phyloP scores from a whole-genome alignment of 2,329 filamentous ascomycete genomes.

The Coleophoma crateriformis region DNA sequence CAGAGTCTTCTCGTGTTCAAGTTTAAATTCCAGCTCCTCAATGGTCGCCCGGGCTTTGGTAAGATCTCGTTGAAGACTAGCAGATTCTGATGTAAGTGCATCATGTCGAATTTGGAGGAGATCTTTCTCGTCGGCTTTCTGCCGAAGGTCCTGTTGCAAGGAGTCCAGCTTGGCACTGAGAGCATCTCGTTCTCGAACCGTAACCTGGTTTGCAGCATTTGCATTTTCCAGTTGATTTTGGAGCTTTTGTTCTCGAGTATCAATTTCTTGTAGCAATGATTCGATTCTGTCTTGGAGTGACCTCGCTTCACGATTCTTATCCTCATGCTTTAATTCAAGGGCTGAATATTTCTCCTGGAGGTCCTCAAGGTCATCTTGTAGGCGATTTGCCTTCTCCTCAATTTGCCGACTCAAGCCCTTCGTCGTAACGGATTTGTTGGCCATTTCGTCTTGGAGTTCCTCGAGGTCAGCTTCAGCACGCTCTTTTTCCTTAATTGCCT shows the following conservation, averaged over 20 bases:
- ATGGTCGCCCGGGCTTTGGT: conserved; percentile 35
- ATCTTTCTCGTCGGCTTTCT: conserved; percentile 60
- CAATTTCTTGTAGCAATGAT: conserved; percentile 20
- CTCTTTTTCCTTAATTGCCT: conserved; percentile 48
- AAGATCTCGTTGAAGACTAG: conserved; percentile 61
- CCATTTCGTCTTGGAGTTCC: conserved; percentile 70
- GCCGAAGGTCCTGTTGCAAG: conserved; percentile 52
- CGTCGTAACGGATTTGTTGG: conserved; percentile 71
- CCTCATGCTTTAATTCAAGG: conserved; percentile 36
- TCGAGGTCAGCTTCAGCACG: conserved; percentile 54
- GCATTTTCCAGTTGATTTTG: conserved; percentile 36
- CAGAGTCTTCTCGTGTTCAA: conserved; percentile 35
- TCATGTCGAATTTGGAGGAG: conserved; percentile 65
- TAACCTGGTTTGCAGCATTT: conserved; percentile 32
- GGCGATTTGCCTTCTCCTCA: conserved; percentile 61
- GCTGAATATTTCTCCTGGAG: conserved; percentile 37
- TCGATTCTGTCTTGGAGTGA: conserved; percentile 37
- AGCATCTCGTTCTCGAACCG: conserved; percentile 11
- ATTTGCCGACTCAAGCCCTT: conserved; percentile 71
- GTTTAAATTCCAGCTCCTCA: conserved; percentile 39
- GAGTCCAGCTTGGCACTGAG: conserved; percentile 47
- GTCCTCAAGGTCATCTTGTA: conserved; percentile 61
- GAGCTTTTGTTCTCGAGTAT: conserved; percentile 21
- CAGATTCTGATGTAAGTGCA: conserved; percentile 58
- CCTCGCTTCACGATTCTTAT: conserved; percentile 33